Evolutionary conservation across 129 eudicot genomes (phyloP), one percentile per base, ranked within the genome.

Genomic region (Centella asiatica): DNA sequence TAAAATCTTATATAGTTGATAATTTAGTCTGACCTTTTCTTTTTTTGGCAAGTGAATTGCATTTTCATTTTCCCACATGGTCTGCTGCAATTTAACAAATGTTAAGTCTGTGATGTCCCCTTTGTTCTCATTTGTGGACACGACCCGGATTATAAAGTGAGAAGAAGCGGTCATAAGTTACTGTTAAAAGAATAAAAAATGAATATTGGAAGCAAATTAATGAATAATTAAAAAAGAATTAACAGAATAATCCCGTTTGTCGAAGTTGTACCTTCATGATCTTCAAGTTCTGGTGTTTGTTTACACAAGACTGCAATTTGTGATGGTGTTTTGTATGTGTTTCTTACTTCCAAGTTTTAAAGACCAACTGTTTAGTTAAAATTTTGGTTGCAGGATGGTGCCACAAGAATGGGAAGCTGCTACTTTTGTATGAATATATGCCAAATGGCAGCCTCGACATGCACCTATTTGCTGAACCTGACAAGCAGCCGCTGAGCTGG

Each of bases 381-480:
- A 1, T 20, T 58, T 58, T 12, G 29, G 5, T 13, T 46, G 59
- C 81, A 89, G 97, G 97, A 60, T 89, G 97, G 97, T 85, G 95
- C 65, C 90, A 89, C 86, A 83, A 78, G 66, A 80, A 83, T 7
- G 84, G 82, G 40, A 89, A 82, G 70, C 86, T 85, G 14, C 78
- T 89, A 13, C 67, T 89, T 3, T 83, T 89, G 20, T 89, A 89
- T 22, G 95, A 89, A 64, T 89, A 85, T 76, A 86, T 90, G 97
- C 95, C 89, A 4, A 83, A 83, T 39, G 97, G 97, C 17, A 90
- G 97, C 76, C 89, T 90, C 6, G 93, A 90, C 68, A 77, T 67
- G 83, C 97, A 90, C 65, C 72, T 90, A 17, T 90, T 86, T 54
- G 66, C 80, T 1, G 75, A 51, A 4, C 77, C 60, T 0, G 47